Conservation (phyloP, 257 asterid genomes). For the Solanum appendiculatum region DNA sequence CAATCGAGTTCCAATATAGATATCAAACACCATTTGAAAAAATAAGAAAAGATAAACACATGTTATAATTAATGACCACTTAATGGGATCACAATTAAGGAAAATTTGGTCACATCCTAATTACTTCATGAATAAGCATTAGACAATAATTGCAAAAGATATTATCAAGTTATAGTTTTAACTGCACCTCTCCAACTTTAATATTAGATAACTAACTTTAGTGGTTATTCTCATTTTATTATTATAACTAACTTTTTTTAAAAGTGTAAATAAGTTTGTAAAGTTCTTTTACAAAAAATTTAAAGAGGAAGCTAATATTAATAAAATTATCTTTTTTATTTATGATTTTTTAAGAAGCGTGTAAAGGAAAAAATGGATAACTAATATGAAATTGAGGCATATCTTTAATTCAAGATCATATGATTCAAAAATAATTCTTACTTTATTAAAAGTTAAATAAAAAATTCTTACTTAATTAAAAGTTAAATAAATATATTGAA, state of each 20-base stretch:
- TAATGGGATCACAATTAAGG: not conserved
- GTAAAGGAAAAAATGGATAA: not conserved
- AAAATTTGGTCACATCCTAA: not conserved
- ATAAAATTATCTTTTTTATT: too few relatives aligned
- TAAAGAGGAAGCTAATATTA: not conserved
- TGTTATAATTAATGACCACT: not conserved
- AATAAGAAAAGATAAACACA: not conserved
- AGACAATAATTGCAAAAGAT: not conserved
- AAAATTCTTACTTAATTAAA: too few relatives aligned
- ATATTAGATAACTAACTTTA: not conserved
- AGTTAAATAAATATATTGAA: too few relatives aligned
- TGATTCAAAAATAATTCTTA: too few relatives aligned
- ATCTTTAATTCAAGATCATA: not conserved
- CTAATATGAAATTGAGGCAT: not conserved
- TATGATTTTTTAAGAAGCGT: too few relatives aligned
- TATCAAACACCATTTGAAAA: not conserved
- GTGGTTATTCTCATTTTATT: not conserved
- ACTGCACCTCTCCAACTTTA: not conserved
- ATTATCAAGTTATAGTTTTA: not conserved
- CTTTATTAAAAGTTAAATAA: too few relatives aligned
- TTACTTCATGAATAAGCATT: not conserved
- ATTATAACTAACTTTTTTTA: too few relatives aligned
- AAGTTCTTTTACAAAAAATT: not conserved
- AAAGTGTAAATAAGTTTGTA: not conserved
- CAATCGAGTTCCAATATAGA: too few relatives aligned